These are phyloP conservation scores for Copromyces sp. DNA, from an alignment of 495 filamentous ascomycete species.

Conservation along the genomic window DNA sequence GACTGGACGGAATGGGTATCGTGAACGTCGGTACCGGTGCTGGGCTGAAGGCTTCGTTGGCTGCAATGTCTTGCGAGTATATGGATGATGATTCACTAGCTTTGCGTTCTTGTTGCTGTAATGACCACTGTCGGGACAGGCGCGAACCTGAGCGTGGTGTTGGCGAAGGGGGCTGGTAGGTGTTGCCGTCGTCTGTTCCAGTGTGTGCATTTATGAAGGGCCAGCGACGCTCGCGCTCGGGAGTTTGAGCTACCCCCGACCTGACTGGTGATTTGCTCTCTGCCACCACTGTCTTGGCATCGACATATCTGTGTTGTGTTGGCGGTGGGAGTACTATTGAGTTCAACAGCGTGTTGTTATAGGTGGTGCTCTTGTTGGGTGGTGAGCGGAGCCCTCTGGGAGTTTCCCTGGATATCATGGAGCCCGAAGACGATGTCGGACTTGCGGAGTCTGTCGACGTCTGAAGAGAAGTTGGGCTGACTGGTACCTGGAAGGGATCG, in stretches of 20 bases:
- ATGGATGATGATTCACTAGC: conserved; percentile 16
- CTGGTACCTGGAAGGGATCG: conserved; percentile 1
- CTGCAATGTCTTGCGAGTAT: conserved; percentile 15
- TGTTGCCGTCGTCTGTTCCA: background rate
- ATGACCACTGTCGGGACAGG: background rate
- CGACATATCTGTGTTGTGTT: background rate
- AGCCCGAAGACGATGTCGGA: background rate
- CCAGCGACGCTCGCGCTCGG: background rate
- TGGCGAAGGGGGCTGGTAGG: background rate
- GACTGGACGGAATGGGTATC: background rate
- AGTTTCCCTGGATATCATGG: background rate
- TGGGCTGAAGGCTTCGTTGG: background rate
- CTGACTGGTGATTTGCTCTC: background rate
- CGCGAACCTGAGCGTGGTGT: background rate
- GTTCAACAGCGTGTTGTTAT: background rate
- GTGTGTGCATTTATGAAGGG: background rate
- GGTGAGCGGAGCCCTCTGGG: background rate
- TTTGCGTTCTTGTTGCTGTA: background rate
- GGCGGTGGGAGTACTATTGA: conserved; percentile 6
- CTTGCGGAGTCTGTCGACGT: background rate
- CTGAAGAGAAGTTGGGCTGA: background rate
- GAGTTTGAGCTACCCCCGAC: background rate
- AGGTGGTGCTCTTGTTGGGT: background rate
- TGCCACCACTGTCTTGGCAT: background rate
- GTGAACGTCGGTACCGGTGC: background rate